Evolutionary conservation across 2,329 filamentous ascomycete genomes (phyloP).

Genomic region (Phymatotrichopsis omnivora): DNA sequence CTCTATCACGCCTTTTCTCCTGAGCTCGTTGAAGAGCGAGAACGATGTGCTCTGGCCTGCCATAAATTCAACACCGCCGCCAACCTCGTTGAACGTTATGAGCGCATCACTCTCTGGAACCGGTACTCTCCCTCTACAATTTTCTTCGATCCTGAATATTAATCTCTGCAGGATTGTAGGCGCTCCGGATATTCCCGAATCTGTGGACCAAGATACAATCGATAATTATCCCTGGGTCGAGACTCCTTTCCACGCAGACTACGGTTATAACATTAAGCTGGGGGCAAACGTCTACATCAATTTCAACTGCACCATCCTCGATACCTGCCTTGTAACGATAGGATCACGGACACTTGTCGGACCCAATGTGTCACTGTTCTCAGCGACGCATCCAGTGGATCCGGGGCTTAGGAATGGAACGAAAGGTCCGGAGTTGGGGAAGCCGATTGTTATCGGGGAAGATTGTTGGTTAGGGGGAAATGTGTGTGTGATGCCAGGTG

Average conservation of each 20-base stretch:
- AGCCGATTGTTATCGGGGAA: constrained; percentile 63
- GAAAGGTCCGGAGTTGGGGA: constrained; percentile 63
- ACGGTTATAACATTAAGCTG: constrained; percentile 63
- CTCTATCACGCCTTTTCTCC: constrained; percentile 66
- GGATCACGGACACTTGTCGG: constrained; percentile 69
- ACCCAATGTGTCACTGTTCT: constrained; percentile 66
- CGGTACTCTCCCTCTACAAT: constrained; percentile 38
- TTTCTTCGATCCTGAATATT: background rate
- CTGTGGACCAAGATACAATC: constrained; percentile 50
- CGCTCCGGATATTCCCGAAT: constrained; percentile 54
- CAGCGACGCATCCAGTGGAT: constrained; percentile 67
- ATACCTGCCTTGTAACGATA: constrained; percentile 57
- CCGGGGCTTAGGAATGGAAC: constrained; percentile 63
- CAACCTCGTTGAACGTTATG: constrained; percentile 50
- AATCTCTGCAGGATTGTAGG: background rate
- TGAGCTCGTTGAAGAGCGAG: constrained; percentile 52
- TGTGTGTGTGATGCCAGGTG: constrained; percentile 60
- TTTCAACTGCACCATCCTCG: constrained; percentile 63
- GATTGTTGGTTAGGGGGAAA: constrained; percentile 74
- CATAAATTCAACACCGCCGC: constrained; percentile 51
- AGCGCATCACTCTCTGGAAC: constrained; percentile 57
- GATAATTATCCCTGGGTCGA: constrained; percentile 59
- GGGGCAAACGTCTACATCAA: constrained; percentile 67
- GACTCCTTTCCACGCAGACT: constrained; percentile 60
- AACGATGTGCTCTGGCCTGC: constrained; percentile 52